A percentile compares a stretch with the other conserved stretches of the same genome.
These are phyloP conservation scores for Eucalyptus globulus DNA, from an alignment of 345 rosid genomes.

Conservation along the genomic window DNA sequence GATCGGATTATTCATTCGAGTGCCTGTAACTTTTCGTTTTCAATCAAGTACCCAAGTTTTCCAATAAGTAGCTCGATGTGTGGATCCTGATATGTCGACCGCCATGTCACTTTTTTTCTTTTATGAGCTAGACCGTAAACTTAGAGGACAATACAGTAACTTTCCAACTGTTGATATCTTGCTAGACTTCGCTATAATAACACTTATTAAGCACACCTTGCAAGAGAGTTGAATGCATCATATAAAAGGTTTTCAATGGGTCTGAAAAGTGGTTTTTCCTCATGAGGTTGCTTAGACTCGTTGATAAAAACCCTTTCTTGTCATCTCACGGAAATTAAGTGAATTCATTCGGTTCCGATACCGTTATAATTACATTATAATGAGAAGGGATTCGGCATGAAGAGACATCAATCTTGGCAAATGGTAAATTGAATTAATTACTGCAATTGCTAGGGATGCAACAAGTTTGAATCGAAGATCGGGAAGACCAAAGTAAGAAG, in stretches of 20 bases:
- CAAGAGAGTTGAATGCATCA: background rate
- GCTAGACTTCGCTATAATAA: background rate
- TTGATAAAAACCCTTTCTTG: background rate
- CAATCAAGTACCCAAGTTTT: background rate
- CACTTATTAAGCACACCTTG: background rate
- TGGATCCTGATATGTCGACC: background rate
- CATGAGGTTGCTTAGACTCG: background rate
- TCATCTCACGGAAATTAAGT: background rate
- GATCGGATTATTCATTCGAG: background rate
- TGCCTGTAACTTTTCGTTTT: background rate
- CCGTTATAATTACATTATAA: background rate
- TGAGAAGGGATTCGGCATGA: background rate
- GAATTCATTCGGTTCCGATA: background rate
- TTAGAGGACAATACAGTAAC: background rate
- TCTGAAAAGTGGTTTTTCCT: background rate
- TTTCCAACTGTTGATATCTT: background rate
- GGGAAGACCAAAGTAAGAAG: background rate
- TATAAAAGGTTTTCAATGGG: background rate
- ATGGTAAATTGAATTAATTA: background rate
- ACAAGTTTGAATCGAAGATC: background rate
- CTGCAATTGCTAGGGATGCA: background rate
- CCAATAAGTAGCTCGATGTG: background rate
- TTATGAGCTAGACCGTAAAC: background rate
- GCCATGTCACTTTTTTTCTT: background rate
- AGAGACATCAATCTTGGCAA: background rate